phyloP scores from a whole-genome alignment of 305 asterid species.

The Coffea humblotiana region DNA sequence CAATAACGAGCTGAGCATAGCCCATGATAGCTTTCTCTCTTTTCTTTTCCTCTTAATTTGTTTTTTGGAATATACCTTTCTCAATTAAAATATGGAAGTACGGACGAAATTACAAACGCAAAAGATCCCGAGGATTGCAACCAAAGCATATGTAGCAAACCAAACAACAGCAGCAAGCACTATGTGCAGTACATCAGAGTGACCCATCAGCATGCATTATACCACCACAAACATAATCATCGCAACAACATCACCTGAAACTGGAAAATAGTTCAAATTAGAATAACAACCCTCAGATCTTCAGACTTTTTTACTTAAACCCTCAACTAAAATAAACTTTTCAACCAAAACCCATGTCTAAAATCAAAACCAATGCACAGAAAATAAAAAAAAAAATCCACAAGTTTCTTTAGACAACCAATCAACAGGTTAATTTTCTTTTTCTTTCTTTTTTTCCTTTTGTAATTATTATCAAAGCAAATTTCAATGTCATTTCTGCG shows the following conservation, averaged over 20 bases:
- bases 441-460: not conserved
- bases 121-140: constrained; percentile 61
- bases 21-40: constrained; percentile 56
- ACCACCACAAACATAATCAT: constrained; percentile 35
- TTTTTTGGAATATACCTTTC: constrained; percentile 11
- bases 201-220: constrained; percentile 55
- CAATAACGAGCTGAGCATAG: constrained; percentile 91
- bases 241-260: constrained; percentile 48
- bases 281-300: not conserved
- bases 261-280: not conserved
- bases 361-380: not conserved
- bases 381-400: not conserved
- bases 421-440: not conserved
- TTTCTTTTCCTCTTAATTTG: constrained; percentile 28
- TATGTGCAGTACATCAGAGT: constrained; percentile 54
- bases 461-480: not conserved
- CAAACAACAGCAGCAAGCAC: constrained; percentile 71
- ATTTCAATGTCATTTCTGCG: too few relatives aligned
- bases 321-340: not conserved
- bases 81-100: constrained; percentile 34
- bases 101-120: constrained; percentile 39
- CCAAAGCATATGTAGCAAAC: constrained; percentile 68
- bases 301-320: not conserved
- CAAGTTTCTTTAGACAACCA: not conserved
- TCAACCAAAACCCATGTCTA: not conserved